Evolutionary conservation across 2,329 filamentous ascomycete species (phyloP).

Genomic region (Aureobasidium mangrovei): DNA sequence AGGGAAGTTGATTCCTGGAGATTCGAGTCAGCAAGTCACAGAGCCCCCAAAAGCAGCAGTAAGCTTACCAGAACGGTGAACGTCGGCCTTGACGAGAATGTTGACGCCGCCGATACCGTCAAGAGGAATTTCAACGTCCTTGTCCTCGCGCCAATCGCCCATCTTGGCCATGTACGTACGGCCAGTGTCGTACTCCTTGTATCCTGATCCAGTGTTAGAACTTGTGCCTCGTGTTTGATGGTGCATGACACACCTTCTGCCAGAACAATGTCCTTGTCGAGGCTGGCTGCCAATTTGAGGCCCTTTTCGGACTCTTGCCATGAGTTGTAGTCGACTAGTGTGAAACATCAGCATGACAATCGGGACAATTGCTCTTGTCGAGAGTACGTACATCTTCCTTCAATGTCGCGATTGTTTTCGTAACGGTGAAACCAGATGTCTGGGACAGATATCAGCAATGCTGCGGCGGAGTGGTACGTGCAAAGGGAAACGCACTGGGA

Average conservation of each 20-base stretch:
- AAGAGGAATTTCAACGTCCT: conserved; percentile 83
- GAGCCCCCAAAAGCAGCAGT: not conserved
- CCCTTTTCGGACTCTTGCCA: conserved; percentile 92
- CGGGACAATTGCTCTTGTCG: too few relatives aligned
- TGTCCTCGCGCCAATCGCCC: conserved; percentile 87
- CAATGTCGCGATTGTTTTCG: conserved; percentile 67
- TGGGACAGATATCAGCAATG: conserved; percentile 30
- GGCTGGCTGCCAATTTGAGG: conserved; percentile 59
- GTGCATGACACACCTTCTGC: conserved; percentile 59
- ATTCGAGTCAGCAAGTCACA: not conserved
- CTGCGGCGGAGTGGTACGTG: not conserved
- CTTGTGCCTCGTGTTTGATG: conserved; percentile 3
- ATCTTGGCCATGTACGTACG: conserved; percentile 82
- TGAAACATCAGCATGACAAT: conserved; percentile 4
- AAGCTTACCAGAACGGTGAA: conserved; percentile 76
- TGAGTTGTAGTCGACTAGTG: conserved; percentile 89
- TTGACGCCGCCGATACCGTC: conserved; percentile 96
- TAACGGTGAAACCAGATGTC: conserved; percentile 98
- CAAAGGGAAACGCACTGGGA: conserved; percentile 60
- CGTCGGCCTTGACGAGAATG: conserved; percentile 94
- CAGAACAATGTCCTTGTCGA: conserved; percentile 74
- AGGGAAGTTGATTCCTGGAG: conserved; percentile 87
- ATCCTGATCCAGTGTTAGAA: conserved; percentile 47
- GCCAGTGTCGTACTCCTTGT: conserved; percentile 86
- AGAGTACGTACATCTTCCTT: conserved; percentile 71